These are phyloP conservation scores for Rhododendron henanense DNA, from an alignment of 148 eudicot species.

Conservation along the genomic window DNA sequence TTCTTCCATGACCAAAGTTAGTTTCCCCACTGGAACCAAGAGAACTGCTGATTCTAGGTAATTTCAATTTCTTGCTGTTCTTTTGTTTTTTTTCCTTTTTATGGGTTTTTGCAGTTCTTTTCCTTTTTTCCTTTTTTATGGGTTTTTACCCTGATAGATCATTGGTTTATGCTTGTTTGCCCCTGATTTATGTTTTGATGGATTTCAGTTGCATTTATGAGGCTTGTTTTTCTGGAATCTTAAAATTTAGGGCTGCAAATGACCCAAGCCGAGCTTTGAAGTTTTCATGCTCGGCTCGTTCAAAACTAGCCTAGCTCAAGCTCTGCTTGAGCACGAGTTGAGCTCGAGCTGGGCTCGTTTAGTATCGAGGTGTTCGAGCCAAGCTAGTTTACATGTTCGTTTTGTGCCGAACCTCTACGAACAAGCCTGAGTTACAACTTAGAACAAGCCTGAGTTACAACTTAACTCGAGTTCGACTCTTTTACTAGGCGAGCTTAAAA, in stretches of 20 bases:
- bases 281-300: neutral
- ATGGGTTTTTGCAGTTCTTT: neutral
- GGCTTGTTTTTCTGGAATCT: neutral
- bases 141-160: neutral
- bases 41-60: conserved; percentile 72
- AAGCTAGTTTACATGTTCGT: neutral
- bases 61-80: neutral
- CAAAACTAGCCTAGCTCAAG: too few species aligned
- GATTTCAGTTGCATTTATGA: neutral
- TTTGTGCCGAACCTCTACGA: neutral
- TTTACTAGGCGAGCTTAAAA: neutral
- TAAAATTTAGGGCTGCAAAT: neutral
- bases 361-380: neutral
- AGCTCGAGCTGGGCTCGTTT: neutral
- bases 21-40: conserved; percentile 51
- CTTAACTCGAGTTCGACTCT: neutral
- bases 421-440: neutral
- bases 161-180: neutral
- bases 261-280: neutral
- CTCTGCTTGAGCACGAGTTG: neutral
- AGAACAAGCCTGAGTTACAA: neutral
- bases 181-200: neutral
- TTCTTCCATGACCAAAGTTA: conserved; percentile 33
- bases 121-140: neutral
- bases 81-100: neutral